These are phyloP conservation scores for Penicillium decumbens DNA, from an alignment of 2,329 filamentous ascomycete genomes.

Conservation along the genomic window DNA sequence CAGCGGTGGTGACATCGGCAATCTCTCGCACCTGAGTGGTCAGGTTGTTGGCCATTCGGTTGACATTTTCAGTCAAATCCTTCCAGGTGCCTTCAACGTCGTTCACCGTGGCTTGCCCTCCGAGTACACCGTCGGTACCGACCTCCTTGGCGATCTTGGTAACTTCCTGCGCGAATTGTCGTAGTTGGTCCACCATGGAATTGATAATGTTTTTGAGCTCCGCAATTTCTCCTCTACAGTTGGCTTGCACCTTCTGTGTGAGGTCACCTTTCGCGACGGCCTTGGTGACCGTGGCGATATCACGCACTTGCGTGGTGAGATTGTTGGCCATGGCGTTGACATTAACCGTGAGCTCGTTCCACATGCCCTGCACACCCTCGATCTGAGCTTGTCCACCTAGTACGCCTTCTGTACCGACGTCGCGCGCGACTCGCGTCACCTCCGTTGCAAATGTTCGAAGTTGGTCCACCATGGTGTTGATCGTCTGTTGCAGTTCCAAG, in stretches of 20 bases:
- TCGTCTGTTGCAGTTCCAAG: slow-evolving; percentile 75
- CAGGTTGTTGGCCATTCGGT: slow-evolving; percentile 97
- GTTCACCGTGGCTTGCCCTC: slow-evolving; percentile 91
- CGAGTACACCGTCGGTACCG: slow-evolving; percentile 88
- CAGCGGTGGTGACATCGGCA: slow-evolving; percentile 90
- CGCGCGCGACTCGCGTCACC: slow-evolving; percentile 75
- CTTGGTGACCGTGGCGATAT: slow-evolving; percentile 77
- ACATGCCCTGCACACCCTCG: slow-evolving; percentile 79
- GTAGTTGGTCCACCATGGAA: slow-evolving; percentile 96
- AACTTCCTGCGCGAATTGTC: slow-evolving; percentile 94
- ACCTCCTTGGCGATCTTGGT: slow-evolving; percentile 95
- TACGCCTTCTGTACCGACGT: slow-evolving; percentile 79
- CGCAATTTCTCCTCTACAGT: slow-evolving; percentile 84
- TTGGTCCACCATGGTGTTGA: slow-evolving; percentile 87
- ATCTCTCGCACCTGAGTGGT: slow-evolving; percentile 98
- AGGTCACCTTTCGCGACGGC: slow-evolving; percentile 77
- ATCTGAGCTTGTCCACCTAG: slow-evolving; percentile 78
- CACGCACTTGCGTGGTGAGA: slow-evolving; percentile 81
- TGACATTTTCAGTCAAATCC: slow-evolving; percentile 91
- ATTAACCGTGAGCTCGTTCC: slow-evolving; percentile 81
- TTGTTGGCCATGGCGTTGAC: slow-evolving; percentile 87
- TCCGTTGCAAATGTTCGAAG: slow-evolving; percentile 77
- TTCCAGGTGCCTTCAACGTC: slow-evolving; percentile 97
- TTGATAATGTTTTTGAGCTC: slow-evolving; percentile 98
- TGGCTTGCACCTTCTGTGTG: slow-evolving; percentile 93